Evolutionary conservation across 2,329 filamentous ascomycete genomes (phyloP), one percentile per base, ranked within the genome.

Genomic region (Fusarium verticillioides): DNA sequence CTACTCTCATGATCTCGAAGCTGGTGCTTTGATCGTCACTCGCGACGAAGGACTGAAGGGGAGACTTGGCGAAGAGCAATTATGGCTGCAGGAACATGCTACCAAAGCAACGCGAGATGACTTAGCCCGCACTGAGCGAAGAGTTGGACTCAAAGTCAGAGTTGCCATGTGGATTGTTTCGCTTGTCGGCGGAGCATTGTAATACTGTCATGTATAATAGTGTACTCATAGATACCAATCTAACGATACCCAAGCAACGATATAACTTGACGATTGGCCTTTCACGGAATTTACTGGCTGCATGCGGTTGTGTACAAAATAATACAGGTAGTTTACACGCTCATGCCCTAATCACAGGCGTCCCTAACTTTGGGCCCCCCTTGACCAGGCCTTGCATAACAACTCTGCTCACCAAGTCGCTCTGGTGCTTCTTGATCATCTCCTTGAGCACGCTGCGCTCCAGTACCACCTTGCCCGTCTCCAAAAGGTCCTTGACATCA

Each of bases 121-220:
- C 81, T 92, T 98, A 81, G 90, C 92, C 59, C 92, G 86, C 77
- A 91, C 90, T 10, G 96, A 99, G 80, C 88, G 96, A 69, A 91
- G 94, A 65, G 96, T 98, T 2, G 91, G 94, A 2, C 85, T 97
- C 79, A 92, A 94, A 81, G 96, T 99, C 43, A 86, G 94, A 66
- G 82, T 97, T 69, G 94, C 95, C 7, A 97, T 98, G 95, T 97
- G 94, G 94, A 93, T 97, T 82, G 95, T 98, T 9, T 89, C 91
- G 76, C 85, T 94, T 39, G 88, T 97, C 12, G 96, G 96, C 2
- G 96, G 96, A 19, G 95, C 95, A n/a, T 85, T 98, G 79, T 98
- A 84, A 64, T 52, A 64, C 34, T 63, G 18, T 23, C 19, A 23
- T 76, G 72, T 77, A 77, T 54, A 74, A 63, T 63, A 58, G 44